These are phyloP conservation scores for Ettlia oleoabundans DNA, from an alignment of 139 green algal genomes.

Conservation along the genomic window DNA sequence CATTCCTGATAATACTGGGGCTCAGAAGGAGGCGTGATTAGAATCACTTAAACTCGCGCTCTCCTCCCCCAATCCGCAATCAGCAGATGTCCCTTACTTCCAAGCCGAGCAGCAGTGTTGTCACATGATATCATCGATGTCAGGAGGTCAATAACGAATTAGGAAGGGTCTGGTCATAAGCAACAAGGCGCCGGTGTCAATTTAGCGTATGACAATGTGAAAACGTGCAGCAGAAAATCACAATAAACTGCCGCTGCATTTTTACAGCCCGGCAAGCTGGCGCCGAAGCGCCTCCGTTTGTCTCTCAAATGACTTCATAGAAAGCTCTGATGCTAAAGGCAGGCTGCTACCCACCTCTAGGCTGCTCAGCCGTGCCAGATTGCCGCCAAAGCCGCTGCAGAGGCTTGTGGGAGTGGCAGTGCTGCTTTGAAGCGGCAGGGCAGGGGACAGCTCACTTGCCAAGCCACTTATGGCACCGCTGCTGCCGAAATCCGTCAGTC, in stretches of 20 bases:
- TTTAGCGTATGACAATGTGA: too few species aligned
- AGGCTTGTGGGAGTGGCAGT: background rate
- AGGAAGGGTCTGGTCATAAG: too few species aligned
- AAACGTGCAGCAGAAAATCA: too few species aligned
- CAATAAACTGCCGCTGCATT: background rate
- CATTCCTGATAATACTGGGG: too few species aligned
- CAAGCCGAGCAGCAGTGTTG: too few species aligned
- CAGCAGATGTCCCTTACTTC: too few species aligned
- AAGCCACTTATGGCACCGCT: background rate
- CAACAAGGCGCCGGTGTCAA: too few species aligned
- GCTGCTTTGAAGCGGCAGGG: background rate
- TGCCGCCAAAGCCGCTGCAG: background rate
- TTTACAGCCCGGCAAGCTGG: constrained; percentile 3
- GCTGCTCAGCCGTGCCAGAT: constrained; percentile 1
- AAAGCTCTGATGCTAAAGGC: background rate
- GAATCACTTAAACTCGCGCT: too few species aligned
- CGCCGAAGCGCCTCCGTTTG: constrained; percentile 18
- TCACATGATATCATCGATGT: too few species aligned
- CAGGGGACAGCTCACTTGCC: background rate
- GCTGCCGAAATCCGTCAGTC: constrained; percentile 15
- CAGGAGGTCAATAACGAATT: too few species aligned
- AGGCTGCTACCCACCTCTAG: background rate
- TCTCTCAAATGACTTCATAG: background rate
- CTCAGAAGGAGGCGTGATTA: too few species aligned
- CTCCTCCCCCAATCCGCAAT: too few species aligned